phyloP scores from a whole-genome alignment of 2,329 filamentous ascomycete genomes.

The Fusarium camptoceras region DNA sequence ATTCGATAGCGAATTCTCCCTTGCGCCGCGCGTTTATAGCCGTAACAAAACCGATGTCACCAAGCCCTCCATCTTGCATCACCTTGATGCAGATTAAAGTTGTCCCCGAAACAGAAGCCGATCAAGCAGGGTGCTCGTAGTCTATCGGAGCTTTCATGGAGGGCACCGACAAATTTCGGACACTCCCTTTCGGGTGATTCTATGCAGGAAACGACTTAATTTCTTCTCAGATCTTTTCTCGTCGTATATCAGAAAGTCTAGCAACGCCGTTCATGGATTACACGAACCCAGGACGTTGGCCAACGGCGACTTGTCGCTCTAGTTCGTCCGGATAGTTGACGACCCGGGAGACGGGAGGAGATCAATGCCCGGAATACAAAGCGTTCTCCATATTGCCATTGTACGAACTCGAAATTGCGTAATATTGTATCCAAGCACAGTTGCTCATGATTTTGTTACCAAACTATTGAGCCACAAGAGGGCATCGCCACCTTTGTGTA shows the following conservation, averaged over 20 bases:
- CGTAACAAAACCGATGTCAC: slow-evolving; percentile 3
- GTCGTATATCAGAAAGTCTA: slow-evolving; percentile 43
- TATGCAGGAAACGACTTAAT: slow-evolving; percentile 1
- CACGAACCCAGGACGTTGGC: slow-evolving; percentile 14
- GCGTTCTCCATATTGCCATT: slow-evolving; percentile 5
- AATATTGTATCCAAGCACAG: neutral
- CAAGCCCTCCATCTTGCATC: slow-evolving; percentile 40
- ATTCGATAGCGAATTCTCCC: slow-evolving; percentile 21
- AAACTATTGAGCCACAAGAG: neutral
- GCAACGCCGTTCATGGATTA: slow-evolving; percentile 18
- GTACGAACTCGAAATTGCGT: slow-evolving; percentile 19
- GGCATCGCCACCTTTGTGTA: slow-evolving; percentile 9
- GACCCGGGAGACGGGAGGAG: slow-evolving; percentile 22
- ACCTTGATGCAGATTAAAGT: slow-evolving; percentile 27
- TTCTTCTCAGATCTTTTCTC: slow-evolving; percentile 13
- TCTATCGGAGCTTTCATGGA: slow-evolving; percentile 4
- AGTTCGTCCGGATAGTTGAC: slow-evolving; percentile 24
- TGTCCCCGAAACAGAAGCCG: slow-evolving; percentile 10
- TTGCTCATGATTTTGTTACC: slow-evolving; percentile 4
- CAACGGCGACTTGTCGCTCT: slow-evolving; percentile 15
- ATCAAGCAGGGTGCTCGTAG: neutral
- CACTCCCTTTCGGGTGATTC: slow-evolving; percentile 33
- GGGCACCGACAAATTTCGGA: slow-evolving; percentile 40
- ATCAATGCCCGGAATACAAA: slow-evolving; percentile 9
- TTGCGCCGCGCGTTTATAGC: slow-evolving; percentile 35